Base-by-base conservation (phyloP, 2,329 filamentous ascomycete species). In the Pestalotiopsis sp. region DNA sequence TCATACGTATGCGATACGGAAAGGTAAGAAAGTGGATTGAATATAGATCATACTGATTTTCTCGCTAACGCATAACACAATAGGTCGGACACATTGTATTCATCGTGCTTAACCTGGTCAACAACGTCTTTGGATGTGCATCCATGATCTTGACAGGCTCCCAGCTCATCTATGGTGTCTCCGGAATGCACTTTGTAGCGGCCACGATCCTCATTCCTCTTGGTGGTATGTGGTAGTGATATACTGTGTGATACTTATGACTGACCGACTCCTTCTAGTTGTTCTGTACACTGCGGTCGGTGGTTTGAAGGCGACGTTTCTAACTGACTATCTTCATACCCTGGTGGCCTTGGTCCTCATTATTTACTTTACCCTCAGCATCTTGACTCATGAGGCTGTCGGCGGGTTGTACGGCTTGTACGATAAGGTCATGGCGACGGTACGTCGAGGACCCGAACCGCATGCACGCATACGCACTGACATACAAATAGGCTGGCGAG, bases 271-370 rank as follows among this genome's bases (percentile, higher is more conserved):
- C 23, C 58, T 70, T 12, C 2, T 57, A 82, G 82, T 84, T 6
- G 82, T 84, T 0, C 72, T 83, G 2, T 85, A 86, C 69, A 85
- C 84, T 0, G 82, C 81, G 0, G 81, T 85, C 3, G 84, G 84
- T 6, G 84, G 84, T 3, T 72, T 85, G 4, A 85, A 85, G 67
- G 83, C 84, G 0, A 86, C 84, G 0, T 85, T 86, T 67, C 70
- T 85, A 6, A 85, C 84, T 0, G 84, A 86, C 68, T 85, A 81
- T 58, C 69, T 85, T 2, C 84, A 86, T 68, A 86, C 85, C 0
- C 77, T 81, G 0, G 79, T 86, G 62, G 82, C 82, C 1, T 71
- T 86, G 4, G 81, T 86, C 36, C 76, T 86, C 4, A 78, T 86
- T 23, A 82, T 85, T 20, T 85, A 82, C 70, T 85, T 86, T 70